Base-by-base conservation (phyloP, 2,329 filamentous ascomycete species). In the Aspergillus melleus region DNA sequence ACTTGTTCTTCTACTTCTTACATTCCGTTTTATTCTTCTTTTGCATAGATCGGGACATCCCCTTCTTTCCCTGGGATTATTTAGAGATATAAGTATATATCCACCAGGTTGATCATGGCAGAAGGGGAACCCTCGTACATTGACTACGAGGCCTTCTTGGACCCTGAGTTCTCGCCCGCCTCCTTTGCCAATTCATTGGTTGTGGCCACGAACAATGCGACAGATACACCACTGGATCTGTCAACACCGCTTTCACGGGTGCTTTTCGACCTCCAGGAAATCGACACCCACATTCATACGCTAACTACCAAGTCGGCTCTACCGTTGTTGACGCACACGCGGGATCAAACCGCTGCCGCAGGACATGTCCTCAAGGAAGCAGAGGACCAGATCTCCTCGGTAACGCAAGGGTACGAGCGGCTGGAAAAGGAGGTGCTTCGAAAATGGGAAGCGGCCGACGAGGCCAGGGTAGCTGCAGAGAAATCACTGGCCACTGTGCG, bases 181-280 rank as follows among this genome's bases (percentile, higher is more conserved):
- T 79, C 84, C 16, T 97, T 98, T 72, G 94, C 95, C 68, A 97
- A 98, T 76, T 86, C 86, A 26, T 87, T 99, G 60, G 90, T 98
- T 52, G 87, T 93, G 59, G 84, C 88, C 44, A 98, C 94, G 57
- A 98, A 98, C 81, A 96, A 97, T 78, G 84, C 92, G 60, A 91
- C 89, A 66, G 95, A 98, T 77, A 89, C 89, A 1, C 90, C 92
- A 6, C 86, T 98, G 69, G 95, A 99, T 76, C 89, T 99, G 59
- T 94, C 92, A 6, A 98, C 95, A 16, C 94, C 95, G 2, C 84
- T 99, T 52, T 96, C 93, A 5, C 88, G 92, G 57, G 93, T 97
- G 5, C 87, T 98, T 6, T 99, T 99, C 77, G 95, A 99, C 77
- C 89, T 95, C 3, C 95, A 98, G 74, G 95, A 98, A 77, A 90